phyloP scores from a whole-genome alignment of 1,284 basidiomycete genomes.

The Leccinum huronense region DNA sequence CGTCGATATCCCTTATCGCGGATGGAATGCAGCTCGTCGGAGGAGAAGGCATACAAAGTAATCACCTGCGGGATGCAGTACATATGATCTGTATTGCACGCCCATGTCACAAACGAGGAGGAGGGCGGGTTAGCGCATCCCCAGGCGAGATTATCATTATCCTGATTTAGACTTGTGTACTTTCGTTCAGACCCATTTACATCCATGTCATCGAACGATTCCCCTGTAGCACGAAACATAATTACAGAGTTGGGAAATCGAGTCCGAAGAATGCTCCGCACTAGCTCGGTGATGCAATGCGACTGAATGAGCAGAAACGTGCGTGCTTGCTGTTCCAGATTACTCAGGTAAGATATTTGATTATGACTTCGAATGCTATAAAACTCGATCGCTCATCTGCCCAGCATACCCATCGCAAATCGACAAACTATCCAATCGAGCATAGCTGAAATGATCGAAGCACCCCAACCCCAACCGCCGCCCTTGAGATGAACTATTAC shows the following conservation, averaged over 20 bases:
- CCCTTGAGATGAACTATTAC: no score
- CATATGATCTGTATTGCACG: no score
- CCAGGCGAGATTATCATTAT: no score
- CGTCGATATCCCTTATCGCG: no score
- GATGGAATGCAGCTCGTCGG: no score
- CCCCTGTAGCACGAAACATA: background rate
- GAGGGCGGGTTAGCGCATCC: no score
- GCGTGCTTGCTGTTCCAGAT: background rate
- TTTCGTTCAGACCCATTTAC: no score
- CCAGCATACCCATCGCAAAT: background rate
- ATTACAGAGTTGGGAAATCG: background rate
- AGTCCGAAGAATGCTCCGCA: background rate
- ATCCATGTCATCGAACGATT: background rate
- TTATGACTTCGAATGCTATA: background rate
- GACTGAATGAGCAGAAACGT: slow-evolving; percentile 1
- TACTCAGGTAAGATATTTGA: background rate
- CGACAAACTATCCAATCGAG: background rate
- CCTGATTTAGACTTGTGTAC: no score
- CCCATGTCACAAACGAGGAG: no score
- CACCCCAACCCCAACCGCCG: background rate
- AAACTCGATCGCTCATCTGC: background rate
- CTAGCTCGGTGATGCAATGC: slow-evolving; percentile 1
- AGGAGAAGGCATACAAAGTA: no score
- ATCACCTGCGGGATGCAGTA: no score
- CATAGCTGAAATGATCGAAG: background rate